A percentile compares a stretch with the other conserved stretches of the same genome.
Evolutionary conservation across 139 green algal species (phyloP).

Genomic region (Chara braunii): DNA sequence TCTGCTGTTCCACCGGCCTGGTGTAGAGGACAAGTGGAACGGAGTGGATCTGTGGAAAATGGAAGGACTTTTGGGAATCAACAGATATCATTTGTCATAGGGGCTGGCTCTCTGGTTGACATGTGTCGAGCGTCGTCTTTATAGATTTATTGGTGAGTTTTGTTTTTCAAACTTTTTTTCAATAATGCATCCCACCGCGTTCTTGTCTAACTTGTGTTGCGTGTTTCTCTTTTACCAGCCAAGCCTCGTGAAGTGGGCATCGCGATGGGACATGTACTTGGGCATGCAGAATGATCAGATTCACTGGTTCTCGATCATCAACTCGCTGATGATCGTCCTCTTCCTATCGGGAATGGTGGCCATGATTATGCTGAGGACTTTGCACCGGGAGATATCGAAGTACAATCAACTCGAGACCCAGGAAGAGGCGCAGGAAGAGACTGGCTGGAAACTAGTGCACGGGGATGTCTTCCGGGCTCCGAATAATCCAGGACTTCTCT

Average conservation of each 20-base stretch:
- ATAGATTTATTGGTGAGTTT: no score
- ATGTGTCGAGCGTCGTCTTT: no score
- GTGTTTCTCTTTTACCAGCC: constrained; percentile 31
- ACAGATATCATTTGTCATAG: no score
- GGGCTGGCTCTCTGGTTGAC: no score
- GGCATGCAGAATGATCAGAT: constrained; percentile 89
- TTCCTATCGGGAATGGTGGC: constrained; percentile 97
- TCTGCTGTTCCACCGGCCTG: no score
- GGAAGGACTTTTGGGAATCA: no score
- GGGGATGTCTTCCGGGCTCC: constrained; percentile 96
- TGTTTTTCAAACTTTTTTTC: neutral
- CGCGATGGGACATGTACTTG: constrained; percentile 97
- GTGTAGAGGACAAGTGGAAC: no score
- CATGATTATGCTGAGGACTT: constrained; percentile 97
- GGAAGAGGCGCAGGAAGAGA: constrained; percentile 87
- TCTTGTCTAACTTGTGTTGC: neutral
- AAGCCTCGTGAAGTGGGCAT: constrained; percentile 85
- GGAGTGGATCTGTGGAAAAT: no score
- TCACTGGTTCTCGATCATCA: constrained; percentile 99
- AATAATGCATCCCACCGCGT: neutral
- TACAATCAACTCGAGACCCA: constrained; percentile 95
- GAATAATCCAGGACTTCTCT: constrained; percentile 57
- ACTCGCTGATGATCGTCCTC: constrained; percentile 98
- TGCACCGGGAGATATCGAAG: constrained; percentile 88
- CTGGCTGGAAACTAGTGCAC: constrained; percentile 96